phyloP scores from a whole-genome alignment of 257 asterid species.

The Gynochthodes officinalis region DNA sequence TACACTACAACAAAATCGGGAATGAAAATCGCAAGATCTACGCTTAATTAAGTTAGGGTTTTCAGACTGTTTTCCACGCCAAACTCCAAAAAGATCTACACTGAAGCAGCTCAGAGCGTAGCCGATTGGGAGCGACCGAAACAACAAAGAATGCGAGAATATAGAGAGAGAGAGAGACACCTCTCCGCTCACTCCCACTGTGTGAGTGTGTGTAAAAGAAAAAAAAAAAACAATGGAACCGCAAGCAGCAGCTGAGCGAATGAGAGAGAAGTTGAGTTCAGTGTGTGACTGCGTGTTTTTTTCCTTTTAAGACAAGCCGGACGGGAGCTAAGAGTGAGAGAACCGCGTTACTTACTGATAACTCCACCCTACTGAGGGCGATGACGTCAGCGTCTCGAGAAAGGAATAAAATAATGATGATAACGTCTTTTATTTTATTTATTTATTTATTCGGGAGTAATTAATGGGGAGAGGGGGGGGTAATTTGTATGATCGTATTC shows the following conservation, averaged over 20 bases:
- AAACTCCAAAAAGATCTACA: neutral
- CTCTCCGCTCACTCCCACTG: neutral
- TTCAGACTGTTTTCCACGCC: neutral
- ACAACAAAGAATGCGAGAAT: too few species aligned
- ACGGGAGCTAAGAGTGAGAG: too few species aligned
- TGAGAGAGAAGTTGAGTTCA: neutral
- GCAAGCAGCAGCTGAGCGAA: neutral
- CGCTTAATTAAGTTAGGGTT: neutral
- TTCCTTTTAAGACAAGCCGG: too few species aligned
- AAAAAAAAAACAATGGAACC: too few species aligned
- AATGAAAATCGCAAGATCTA: neutral
- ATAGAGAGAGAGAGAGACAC: neutral
- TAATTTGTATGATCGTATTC: too few species aligned
- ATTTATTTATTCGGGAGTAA: too few species aligned
- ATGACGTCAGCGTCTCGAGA: too few species aligned
- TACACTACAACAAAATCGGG: neutral
- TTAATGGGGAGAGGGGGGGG: too few species aligned
- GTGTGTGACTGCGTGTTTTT: neutral
- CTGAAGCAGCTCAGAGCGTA: neutral
- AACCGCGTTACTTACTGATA: too few species aligned
- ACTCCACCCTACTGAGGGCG: too few species aligned
- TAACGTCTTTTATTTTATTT: too few species aligned
- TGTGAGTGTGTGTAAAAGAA: slow-evolving; percentile 1
- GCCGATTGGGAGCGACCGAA: neutral
- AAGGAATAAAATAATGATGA: too few species aligned